Percentiles rank a stretch among this genome's conserved stretches.
phyloP scores from a whole-genome alignment of 2,329 filamentous ascomycete genomes.

The Pyrenochaeta sp. region DNA sequence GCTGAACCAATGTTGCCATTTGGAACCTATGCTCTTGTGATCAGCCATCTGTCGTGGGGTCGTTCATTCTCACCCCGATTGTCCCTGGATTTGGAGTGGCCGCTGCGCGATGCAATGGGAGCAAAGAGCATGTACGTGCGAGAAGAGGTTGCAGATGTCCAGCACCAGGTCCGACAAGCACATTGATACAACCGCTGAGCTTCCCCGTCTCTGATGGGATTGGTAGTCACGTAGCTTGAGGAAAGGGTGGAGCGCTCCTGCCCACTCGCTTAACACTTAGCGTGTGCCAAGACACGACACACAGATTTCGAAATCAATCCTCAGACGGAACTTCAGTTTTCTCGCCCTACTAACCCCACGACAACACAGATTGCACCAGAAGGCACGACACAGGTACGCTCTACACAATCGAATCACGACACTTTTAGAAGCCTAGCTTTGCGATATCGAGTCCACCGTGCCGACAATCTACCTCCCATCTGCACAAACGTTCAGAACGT shows the following conservation, averaged over 20 bases:
- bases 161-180: background rate
- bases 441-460: conserved; percentile 24
- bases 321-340: conserved; percentile 16
- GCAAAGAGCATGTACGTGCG: background rate
- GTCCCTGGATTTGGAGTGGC: background rate
- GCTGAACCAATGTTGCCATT: no score
- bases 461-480: conserved; percentile 13
- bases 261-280: conserved; percentile 10
- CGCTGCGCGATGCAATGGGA: background rate
- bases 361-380: conserved; percentile 48
- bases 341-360: conserved; percentile 43
- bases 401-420: conserved; percentile 13
- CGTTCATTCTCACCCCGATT: background rate
- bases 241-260: background rate
- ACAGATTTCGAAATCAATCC: background rate
- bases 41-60: background rate
- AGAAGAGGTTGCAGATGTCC: background rate
- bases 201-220: no score
- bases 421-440: conserved; percentile 23
- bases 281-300: background rate
- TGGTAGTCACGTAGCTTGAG: no score
- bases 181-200: background rate
- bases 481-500: conserved; percentile 25
- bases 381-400: conserved; percentile 48
- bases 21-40: background rate